Evolutionary conservation across 1,284 basidiomycete species (phyloP), one percentile per base, ranked within the genome.

Genomic region (Trametes pubescens): DNA sequence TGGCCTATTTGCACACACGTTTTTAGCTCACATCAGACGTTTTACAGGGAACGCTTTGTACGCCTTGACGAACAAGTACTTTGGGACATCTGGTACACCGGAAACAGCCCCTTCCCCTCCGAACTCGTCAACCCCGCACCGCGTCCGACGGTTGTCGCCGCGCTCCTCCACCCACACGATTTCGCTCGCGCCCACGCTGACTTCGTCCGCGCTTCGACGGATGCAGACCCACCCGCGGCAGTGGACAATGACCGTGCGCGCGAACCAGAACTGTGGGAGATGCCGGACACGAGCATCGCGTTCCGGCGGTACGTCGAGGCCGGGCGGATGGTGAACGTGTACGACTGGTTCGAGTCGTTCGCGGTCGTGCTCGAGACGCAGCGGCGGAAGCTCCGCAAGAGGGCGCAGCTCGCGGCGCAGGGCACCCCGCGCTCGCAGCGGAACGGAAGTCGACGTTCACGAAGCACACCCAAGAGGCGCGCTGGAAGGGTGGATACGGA

Each of bases 261-360:
- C 18, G 65, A 66, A 43, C 71, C 65, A 44, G 65, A 37, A n/a
- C 73, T 86, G 6, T 84, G 80, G 79, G 78, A 82, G 63, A 79
- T 88, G 57, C 87, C 90, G 0, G 92, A 94, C 70, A 88, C 85
- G 7, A 86, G 84, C 67, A 89, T 93, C 59, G 78, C 93, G n/a
- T 92, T 93, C 77, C 78, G 79, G 48, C 82, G 90, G 21, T 93
- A 92, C 75, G 78, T 89, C 57, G 89, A 93, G 67, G 89, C 89
- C 51, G 91, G 91, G 49, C 86, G 83, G 74, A 85, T 90, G 84
- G 84, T 94, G 75, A 94, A 94, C 71, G 83, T 92, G 1, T 92
- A 90, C 72, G 92, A 94, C 74, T 93, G 91, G 91, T 93, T 86
- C 71, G 86, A 90, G 67, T 82, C 88, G 16, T 94, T 93, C 73